These are phyloP conservation scores for Aureobasidium sp. DNA, from an alignment of 2,329 filamentous ascomycete genomes.

Conservation along the genomic window DNA sequence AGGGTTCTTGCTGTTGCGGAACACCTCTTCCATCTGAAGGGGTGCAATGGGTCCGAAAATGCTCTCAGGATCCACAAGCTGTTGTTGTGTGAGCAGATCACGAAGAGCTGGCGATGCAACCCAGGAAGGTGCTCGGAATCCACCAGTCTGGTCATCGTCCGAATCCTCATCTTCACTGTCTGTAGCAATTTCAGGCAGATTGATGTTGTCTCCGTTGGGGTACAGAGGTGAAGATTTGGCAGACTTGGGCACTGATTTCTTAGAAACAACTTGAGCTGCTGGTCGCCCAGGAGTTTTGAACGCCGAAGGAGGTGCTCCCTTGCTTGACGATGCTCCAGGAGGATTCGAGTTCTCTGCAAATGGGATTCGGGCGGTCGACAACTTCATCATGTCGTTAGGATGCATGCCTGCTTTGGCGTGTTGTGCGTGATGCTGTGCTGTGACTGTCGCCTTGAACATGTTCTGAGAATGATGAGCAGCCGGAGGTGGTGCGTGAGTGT, in stretches of 20 bases:
- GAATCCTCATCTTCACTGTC: constrained; percentile 79
- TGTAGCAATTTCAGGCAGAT: constrained; percentile 89
- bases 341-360: constrained; percentile 65
- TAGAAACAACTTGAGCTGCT: constrained; percentile 23
- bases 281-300: constrained; percentile 64
- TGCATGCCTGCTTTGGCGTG: constrained; percentile 47
- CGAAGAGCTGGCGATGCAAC: constrained; percentile 79
- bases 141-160: constrained; percentile 38
- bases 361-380: constrained; percentile 80
- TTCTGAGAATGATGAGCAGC: constrained; percentile 36
- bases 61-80: constrained; percentile 70
- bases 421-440: constrained; percentile 55
- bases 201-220: constrained; percentile 80
- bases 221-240: constrained; percentile 74
- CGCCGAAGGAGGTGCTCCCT: constrained; percentile 1
- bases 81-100: constrained; percentile 67
- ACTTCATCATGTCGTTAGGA: constrained; percentile 76
- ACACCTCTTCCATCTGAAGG: constrained; percentile 93
- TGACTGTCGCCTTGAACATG: constrained; percentile 58
- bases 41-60: constrained; percentile 86
- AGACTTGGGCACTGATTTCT: constrained; percentile 43
- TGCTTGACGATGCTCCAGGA: constrained; percentile 24
- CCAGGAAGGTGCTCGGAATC: constrained; percentile 68
- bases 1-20: constrained; percentile 64
- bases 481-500: constrained; percentile 48